phyloP scores from a whole-genome alignment of 805 yeast genomes.

The Candida palmyrensis region DNA sequence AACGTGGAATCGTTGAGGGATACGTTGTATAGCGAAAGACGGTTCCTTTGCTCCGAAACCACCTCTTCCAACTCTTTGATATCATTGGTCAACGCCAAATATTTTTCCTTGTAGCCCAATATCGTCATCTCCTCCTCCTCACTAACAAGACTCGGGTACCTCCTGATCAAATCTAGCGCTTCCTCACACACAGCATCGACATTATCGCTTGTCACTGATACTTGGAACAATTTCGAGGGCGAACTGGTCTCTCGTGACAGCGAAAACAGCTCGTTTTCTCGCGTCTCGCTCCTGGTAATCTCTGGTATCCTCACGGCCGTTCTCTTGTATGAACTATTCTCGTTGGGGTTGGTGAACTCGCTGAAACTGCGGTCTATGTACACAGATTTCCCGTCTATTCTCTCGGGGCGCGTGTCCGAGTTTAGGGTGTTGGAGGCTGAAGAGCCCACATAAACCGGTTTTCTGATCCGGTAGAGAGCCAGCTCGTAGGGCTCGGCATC shows the following conservation, averaged over 20 bases:
- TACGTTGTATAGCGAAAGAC: conserved; percentile 31
- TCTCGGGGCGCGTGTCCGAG: conserved; percentile 29
- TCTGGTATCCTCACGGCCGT: conserved; percentile 26
- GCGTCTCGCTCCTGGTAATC: conserved; percentile 6
- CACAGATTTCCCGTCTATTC: conserved; percentile 46
- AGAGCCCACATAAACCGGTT: conserved; percentile 6
- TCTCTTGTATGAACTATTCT: conserved; percentile 12
- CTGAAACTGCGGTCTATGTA: conserved; percentile 28
- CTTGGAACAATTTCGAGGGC: conserved; percentile 8
- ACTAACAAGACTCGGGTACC: conserved; percentile 19
- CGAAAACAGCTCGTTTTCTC: background rate
- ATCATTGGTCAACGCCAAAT: conserved; percentile 29
- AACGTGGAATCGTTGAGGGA: conserved; percentile 21
- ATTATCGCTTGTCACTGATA: conserved; percentile 16
- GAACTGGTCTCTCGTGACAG: conserved; percentile 7
- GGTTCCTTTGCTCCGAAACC: conserved; percentile 38
- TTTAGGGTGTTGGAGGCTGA: background rate
- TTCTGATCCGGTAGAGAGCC: conserved; percentile 41
- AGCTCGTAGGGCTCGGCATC: conserved; percentile 54
- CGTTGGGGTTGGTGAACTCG: conserved; percentile 22
- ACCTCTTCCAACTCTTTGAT: conserved; percentile 38
- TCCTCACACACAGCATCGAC: conserved; percentile 42
- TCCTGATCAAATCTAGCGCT: conserved; percentile 27
- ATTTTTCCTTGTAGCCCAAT: conserved; percentile 35
- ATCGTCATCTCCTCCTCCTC: conserved; percentile 11